Evolutionary conservation across 2,329 filamentous ascomycete genomes (phyloP).

Genomic region (Fusarium fujikuroi): DNA sequence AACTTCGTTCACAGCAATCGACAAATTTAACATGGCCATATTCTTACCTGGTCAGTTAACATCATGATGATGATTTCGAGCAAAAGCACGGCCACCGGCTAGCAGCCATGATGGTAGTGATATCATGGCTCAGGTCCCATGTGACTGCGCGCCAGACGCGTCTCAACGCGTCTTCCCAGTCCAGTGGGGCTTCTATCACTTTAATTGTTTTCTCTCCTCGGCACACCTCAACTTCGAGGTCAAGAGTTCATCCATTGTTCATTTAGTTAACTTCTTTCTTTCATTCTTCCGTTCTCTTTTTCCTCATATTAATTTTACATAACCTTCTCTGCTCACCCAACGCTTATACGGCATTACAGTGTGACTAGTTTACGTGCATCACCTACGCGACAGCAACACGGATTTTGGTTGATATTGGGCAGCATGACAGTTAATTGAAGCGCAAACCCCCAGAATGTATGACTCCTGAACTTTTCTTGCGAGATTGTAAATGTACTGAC

Average conservation of each 20-base stretch:
- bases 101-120: slow-evolving; percentile 2
- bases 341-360: fast-evolving
- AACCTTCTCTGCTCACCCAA: background rate
- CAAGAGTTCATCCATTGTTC: background rate
- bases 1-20: background rate
- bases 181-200: slow-evolving; percentile 18
- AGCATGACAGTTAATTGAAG: slow-evolving; percentile 17
- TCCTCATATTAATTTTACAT: background rate
- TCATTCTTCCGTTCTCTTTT: background rate
- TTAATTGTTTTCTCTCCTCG: background rate
- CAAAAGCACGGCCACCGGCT: background rate
- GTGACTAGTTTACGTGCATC: background rate
- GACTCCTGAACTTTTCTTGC: fast-evolving
- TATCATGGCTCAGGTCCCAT: slow-evolving; percentile 27
- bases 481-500: background rate
- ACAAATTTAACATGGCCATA: background rate
- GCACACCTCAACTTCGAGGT: background rate
- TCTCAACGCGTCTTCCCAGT: slow-evolving; percentile 21
- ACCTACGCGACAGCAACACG: background rate
- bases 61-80: background rate
- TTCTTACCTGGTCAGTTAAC: fast-evolving
- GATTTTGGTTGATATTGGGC: background rate
- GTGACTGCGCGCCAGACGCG: slow-evolving; percentile 36
- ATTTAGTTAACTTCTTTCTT: background rate
- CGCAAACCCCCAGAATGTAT: slow-evolving; percentile 1